These are phyloP conservation scores for Umbellularia californica DNA, from an alignment of 164 flowering plant genomes.

Conservation along the genomic window DNA sequence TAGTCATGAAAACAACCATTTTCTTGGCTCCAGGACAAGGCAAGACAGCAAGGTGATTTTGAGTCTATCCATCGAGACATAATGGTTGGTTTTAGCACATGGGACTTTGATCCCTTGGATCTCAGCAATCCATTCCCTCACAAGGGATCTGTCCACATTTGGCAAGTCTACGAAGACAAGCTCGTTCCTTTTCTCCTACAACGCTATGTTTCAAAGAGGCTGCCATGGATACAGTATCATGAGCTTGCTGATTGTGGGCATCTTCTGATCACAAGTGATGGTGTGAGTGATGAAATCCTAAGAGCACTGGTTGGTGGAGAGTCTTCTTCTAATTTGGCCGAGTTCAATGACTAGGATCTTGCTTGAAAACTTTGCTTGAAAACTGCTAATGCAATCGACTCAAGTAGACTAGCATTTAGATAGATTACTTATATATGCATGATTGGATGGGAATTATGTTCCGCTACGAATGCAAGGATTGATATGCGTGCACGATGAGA, in stretches of 20 bases:
- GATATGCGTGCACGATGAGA: too few species aligned
- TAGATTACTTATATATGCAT: too few species aligned
- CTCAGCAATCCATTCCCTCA: conserved; percentile 57
- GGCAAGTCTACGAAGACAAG: conserved; percentile 72
- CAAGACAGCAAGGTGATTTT: conserved; percentile 34
- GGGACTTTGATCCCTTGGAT: conserved; percentile 67
- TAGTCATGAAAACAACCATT: background rate
- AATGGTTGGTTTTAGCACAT: conserved; percentile 57
- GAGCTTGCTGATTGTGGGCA: conserved; percentile 53
- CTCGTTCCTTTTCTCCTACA: conserved; percentile 48
- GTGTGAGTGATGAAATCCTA: conserved; percentile 37
- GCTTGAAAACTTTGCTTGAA: too few species aligned
- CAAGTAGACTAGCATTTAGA: too few species aligned
- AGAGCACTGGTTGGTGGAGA: conserved; percentile 41
- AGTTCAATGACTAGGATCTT: too few species aligned
- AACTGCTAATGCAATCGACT: too few species aligned
- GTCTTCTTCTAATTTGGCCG: background rate
- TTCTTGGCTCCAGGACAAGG: conserved; percentile 14
- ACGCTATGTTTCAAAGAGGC: conserved; percentile 45
- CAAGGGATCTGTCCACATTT: conserved; percentile 61
- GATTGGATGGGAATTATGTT: too few species aligned
- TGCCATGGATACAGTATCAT: conserved; percentile 72
- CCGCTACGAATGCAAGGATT: too few species aligned
- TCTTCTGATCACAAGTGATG: conserved; percentile 15
- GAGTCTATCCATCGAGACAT: conserved; percentile 55